Evolutionary conservation across 176 grass and related monocot genomes (phyloP).

Genomic region (Ampelocalamus luodianensis): DNA sequence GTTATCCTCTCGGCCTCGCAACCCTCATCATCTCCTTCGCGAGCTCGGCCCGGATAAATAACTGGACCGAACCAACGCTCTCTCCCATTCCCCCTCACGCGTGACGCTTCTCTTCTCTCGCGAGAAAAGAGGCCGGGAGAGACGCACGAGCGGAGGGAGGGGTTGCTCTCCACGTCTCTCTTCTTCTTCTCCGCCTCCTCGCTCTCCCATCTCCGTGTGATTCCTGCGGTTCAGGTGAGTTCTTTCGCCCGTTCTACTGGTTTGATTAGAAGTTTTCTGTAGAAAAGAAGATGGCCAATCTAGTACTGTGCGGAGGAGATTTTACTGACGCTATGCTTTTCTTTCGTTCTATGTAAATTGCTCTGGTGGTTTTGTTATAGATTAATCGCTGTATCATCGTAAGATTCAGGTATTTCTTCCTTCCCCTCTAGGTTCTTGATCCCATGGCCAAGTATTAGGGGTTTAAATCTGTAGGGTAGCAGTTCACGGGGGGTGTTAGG

Average conservation of each 20-base stretch:
- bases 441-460: background rate
- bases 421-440: background rate
- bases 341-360: background rate
- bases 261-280: background rate
- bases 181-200: background rate
- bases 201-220: background rate
- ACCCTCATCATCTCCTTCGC: background rate
- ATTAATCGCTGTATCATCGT: background rate
- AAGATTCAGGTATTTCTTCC: background rate
- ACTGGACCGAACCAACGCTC: background rate
- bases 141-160: background rate
- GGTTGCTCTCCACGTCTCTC: background rate
- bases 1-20: background rate
- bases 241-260: background rate
- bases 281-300: slow-evolving; percentile 10
- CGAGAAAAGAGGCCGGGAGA: background rate
- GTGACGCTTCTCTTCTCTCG: background rate
- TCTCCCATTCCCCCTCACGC: background rate
- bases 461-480: background rate
- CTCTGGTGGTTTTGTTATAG: background rate
- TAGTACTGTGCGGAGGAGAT: background rate
- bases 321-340: background rate
- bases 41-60: background rate
- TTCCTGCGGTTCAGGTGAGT: slow-evolving; percentile 27
- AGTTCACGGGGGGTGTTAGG: background rate